phyloP scores from a whole-genome alignment of 176 grass and related monocot species.

The Luzula sylvatica region DNA sequence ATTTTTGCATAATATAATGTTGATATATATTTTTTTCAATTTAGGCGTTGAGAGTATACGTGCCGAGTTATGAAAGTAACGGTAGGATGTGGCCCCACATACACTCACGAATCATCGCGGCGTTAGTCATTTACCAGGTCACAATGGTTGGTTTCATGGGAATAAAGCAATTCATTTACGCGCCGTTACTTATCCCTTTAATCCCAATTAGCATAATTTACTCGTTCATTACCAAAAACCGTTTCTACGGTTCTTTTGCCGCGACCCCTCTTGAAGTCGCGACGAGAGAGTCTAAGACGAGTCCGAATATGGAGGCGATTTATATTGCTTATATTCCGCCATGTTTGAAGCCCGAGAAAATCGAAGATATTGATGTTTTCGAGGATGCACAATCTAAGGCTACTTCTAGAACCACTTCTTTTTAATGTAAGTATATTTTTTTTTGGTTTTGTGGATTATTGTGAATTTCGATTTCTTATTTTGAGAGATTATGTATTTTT shows the following conservation, averaged over 20 bases:
- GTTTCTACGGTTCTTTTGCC: conserved; percentile 54
- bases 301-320: conserved; percentile 51
- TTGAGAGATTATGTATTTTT: too few species aligned
- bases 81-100: conserved; percentile 98
- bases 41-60: conserved; percentile 66
- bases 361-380: conserved; percentile 52
- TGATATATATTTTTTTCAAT: conserved; percentile 8
- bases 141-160: conserved; percentile 72
- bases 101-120: conserved; percentile 45
- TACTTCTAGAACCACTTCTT: conserved; percentile 42
- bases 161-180: conserved; percentile 21
- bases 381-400: conserved; percentile 49
- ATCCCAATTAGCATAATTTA: conserved; percentile 49
- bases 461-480: background rate
- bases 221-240: conserved; percentile 39
- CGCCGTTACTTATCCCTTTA: conserved; percentile 26
- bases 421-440: conserved; percentile 30
- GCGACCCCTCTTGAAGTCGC: conserved; percentile 69
- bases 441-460: background rate
- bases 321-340: conserved; percentile 54
- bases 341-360: conserved; percentile 58
- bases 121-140: conserved; percentile 62
- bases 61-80: conserved; percentile 65
- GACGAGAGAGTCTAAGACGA: conserved; percentile 33
- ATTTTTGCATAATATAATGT: background rate